Evolutionary conservation across 1,284 basidiomycete species (phyloP), one percentile per base, ranked within the genome.

Genomic region (Leucoagaricus sp.): DNA sequence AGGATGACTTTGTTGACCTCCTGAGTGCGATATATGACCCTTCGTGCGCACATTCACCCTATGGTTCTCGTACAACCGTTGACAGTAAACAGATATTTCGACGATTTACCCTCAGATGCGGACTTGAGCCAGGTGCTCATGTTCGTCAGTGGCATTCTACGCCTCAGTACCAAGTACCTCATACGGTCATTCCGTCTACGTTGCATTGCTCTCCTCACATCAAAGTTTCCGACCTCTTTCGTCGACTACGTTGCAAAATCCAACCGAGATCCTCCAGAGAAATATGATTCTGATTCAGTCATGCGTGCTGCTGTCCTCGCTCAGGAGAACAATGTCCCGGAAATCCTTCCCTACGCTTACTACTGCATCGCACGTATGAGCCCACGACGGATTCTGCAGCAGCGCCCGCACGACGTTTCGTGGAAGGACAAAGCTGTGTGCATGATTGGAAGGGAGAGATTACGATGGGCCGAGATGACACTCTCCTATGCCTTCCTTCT

Each of bases 111-210:
- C 0, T 50, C 64, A 0, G 61, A 66, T 3, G 68, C 72, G 2
- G 71, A 73, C 45, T 66, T 77, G 13, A 71, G 70, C 19, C 60
- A 65, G 0, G 57, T 75, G 1, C 64, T 77, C 3, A 58, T 58
- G 4, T 77, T 74, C 56, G 63, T 75, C 8, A 58, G 67, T 1
- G 75, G 75, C 1, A 73, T 79, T 29, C 69, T 80, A 0, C 72
- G 74, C 13, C 66, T 80, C 26, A 73, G 73, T 64, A 75, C 75
- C 6, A 80, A 80, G 62, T 80, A 79, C 57, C 57, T 76, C 56
- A 69, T 78, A 10, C 65, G 66, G 1, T 66, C 71, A 45, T 68
- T 79, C 34, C 74, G 77, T 21, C 65, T 67, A 29, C 70, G 72
- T 13, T 76, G 75, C 56, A 69, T 76, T 19, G 44, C 69, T 28